Evolutionary conservation across 2,329 filamentous ascomycete genomes (phyloP).

Genomic region (Stenocarpella maydis): DNA sequence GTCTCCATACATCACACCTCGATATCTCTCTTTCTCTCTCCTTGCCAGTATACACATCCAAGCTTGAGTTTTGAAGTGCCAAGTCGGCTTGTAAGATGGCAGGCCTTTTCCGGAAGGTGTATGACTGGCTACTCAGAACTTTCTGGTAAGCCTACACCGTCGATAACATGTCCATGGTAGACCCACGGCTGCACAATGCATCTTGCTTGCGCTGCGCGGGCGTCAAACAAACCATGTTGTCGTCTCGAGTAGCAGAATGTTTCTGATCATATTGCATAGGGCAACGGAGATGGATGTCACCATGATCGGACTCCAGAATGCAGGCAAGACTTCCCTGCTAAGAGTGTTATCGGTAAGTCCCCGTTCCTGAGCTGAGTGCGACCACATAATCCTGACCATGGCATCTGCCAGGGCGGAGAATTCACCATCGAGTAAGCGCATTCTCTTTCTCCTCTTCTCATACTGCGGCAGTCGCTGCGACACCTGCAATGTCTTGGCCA

Average conservation of each 20-base stretch:
- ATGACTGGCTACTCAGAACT: constrained; percentile 97
- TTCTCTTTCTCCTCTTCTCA: constrained; percentile 28
- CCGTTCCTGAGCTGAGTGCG: constrained; percentile 7
- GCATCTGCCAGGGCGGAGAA: constrained; percentile 80
- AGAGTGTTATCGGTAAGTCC: constrained; percentile 89
- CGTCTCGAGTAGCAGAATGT: neutral
- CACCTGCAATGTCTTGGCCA: constrained; percentile 37
- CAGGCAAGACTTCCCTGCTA: constrained; percentile 94
- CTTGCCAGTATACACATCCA: neutral
- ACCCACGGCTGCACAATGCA: constrained; percentile 39
- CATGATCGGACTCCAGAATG: constrained; percentile 98
- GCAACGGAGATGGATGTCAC: constrained; percentile 99
- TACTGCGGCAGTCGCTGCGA: constrained; percentile 9
- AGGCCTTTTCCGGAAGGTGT: constrained; percentile 90
- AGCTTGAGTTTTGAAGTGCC: constrained; percentile 12
- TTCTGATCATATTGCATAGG: constrained; percentile 59
- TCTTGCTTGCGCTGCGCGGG: constrained; percentile 39
- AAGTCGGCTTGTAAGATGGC: constrained; percentile 71
- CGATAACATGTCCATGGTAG: neutral
- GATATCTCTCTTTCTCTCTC: constrained; percentile 11
- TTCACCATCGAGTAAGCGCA: constrained; percentile 95
- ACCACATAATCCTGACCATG: constrained; percentile 33
- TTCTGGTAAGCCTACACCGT: constrained; percentile 78
- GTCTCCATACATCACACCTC: constrained; percentile 28
- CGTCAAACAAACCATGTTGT: neutral